A percentile compares a stretch with the other conserved stretches of the same genome.
Evolutionary conservation across 2,329 filamentous ascomycete species (phyloP).

Genomic region (Coniochaeta sp.): DNA sequence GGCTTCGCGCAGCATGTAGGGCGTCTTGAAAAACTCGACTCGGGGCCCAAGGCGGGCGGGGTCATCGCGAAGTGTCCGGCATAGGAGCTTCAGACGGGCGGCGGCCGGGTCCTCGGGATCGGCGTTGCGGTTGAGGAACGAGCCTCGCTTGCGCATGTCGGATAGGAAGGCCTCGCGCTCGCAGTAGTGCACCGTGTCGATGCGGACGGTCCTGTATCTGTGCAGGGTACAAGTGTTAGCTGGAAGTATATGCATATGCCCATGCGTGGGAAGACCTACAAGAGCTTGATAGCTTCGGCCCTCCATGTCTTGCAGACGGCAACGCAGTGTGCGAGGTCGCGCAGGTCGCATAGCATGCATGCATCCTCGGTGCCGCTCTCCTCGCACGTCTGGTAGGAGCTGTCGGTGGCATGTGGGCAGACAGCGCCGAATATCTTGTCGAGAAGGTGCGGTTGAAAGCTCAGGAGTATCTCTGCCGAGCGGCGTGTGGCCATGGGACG

Average conservation of each 20-base stretch:
- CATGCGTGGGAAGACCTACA: constrained; percentile 46
- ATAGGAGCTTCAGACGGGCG: constrained; percentile 69
- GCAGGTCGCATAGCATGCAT: constrained; percentile 90
- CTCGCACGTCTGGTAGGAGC: constrained; percentile 76
- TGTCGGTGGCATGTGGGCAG: constrained; percentile 75
- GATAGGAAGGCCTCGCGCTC: constrained; percentile 75
- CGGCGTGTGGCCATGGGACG: constrained; percentile 28
- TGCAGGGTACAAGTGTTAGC: constrained; percentile 9
- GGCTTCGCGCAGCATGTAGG: constrained; percentile 91
- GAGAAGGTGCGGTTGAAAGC: constrained; percentile 63
- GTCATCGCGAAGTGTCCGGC: constrained; percentile 74
- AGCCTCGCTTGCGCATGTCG: constrained; percentile 68
- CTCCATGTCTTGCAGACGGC: constrained; percentile 70
- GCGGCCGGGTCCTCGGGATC: constrained; percentile 75
- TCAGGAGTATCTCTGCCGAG: constrained; percentile 37
- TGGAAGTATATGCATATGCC: background rate
- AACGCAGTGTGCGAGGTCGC: constrained; percentile 76
- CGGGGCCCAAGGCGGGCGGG: constrained; percentile 58
- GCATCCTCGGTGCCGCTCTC: constrained; percentile 68
- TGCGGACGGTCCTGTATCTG: constrained; percentile 83
- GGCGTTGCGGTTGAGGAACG: constrained; percentile 68
- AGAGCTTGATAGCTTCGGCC: constrained; percentile 36
- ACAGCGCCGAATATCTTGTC: constrained; percentile 72
- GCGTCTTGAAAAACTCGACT: constrained; percentile 77
- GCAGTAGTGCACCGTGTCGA: constrained; percentile 94